phyloP scores from a whole-genome alignment of 1,284 basidiomycete genomes.

The Boletellus dicymbophilus region DNA sequence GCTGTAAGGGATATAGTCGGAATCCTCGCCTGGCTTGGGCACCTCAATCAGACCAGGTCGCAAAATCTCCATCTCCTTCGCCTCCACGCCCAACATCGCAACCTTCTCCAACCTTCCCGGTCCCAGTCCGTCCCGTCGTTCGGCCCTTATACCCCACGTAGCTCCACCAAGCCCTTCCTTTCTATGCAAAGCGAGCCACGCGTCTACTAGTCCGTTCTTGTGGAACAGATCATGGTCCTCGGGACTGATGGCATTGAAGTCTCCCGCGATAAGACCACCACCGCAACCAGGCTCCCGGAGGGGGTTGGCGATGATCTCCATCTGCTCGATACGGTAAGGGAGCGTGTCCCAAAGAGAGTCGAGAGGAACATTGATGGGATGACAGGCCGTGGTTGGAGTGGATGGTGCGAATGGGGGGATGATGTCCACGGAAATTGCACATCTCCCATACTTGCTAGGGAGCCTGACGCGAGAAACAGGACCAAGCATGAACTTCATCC shows the following conservation, averaged over 20 bases:
- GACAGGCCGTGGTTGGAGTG: neutral
- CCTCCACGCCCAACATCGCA: neutral
- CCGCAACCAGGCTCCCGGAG: slow-evolving; percentile 41
- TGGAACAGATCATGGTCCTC: slow-evolving; percentile 38
- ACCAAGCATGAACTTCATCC: neutral
- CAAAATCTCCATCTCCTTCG: neutral
- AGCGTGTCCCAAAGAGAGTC: neutral
- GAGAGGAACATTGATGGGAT: neutral
- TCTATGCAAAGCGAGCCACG: slow-evolving; percentile 1
- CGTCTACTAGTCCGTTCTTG: neutral
- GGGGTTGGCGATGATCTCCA: slow-evolving; percentile 36
- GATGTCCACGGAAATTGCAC: neutral
- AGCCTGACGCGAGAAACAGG: neutral
- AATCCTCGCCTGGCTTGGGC: neutral
- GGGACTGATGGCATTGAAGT: slow-evolving; percentile 43
- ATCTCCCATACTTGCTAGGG: neutral
- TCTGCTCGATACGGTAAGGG: slow-evolving; percentile 13
- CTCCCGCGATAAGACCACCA: slow-evolving; percentile 43
- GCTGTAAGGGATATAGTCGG: neutral
- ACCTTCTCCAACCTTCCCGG: slow-evolving; percentile 1
- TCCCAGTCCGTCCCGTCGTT: neutral
- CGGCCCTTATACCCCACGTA: neutral
- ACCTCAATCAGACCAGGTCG: neutral
- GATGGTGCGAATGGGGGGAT: neutral
- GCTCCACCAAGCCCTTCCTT: neutral